A percentile compares a stretch with the other conserved stretches of the same genome.
Evolutionary conservation across 495 filamentous ascomycete genomes (phyloP).

Genomic region (Aspergillus sclerotioniger): DNA sequence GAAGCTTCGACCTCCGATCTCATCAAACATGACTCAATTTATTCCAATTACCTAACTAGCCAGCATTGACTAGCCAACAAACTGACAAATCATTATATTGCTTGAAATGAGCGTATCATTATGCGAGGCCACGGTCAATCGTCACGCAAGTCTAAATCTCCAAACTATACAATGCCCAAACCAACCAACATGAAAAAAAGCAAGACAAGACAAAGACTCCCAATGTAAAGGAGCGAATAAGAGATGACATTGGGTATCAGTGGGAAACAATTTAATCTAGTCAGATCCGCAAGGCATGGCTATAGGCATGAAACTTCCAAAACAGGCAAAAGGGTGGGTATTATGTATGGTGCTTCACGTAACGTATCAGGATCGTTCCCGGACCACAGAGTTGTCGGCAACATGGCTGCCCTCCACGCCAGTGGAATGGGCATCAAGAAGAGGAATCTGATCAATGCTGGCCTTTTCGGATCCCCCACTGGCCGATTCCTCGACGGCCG

Average conservation of each 20-base stretch:
- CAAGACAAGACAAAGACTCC: background rate
- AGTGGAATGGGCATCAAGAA: conserved; percentile 36
- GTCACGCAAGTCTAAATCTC: background rate
- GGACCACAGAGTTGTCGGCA: conserved; percentile 16
- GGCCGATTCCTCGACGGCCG: conserved; percentile 12
- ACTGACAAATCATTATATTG: background rate
- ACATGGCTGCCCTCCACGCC: conserved; percentile 19
- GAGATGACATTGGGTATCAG: conserved; percentile 23
- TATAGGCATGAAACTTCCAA: conserved; percentile 8
- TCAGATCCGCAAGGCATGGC: background rate
- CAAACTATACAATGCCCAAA: background rate
- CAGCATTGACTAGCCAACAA: background rate
- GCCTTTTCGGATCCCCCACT: conserved; percentile 28
- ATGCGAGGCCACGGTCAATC: background rate
- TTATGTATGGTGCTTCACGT: background rate
- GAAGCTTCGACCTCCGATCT: background rate
- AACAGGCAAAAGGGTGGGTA: conserved; percentile 12
- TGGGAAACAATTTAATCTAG: conserved; percentile 9
- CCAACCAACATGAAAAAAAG: background rate
- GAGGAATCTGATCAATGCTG: conserved; percentile 42
- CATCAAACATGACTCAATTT: too few relatives aligned
- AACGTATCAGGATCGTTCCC: conserved; percentile 20
- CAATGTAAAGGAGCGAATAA: conserved; percentile 9
- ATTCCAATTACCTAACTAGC: background rate
- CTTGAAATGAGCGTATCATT: background rate